Evolutionary conservation across 2,329 filamentous ascomycete species (phyloP).

Genomic region (Calonectria henricotiae): DNA sequence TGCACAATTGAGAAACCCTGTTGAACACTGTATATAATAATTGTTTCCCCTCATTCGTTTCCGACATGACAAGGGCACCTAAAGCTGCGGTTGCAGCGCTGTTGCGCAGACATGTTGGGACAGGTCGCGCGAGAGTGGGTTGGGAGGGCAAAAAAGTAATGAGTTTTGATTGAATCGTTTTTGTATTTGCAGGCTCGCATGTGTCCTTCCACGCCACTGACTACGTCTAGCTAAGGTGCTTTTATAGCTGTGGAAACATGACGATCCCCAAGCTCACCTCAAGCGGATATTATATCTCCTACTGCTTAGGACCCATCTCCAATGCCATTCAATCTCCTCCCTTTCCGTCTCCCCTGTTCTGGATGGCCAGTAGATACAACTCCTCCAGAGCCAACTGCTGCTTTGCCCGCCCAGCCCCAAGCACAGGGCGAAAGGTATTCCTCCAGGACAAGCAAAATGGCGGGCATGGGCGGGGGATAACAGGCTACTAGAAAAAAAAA

Average conservation of each 20-base stretch:
- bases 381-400: conserved; percentile 35
- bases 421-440: conserved; percentile 39
- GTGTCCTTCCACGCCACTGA: not conserved
- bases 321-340: conserved; percentile 30
- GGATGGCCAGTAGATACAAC: conserved; percentile 37
- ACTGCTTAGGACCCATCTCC: conserved; percentile 29
- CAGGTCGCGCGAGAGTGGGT: conserved; percentile 34
- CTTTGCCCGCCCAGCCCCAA: conserved; percentile 29
- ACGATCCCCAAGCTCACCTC: conserved; percentile 10
- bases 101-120: conserved; percentile 43
- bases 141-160: conserved; percentile 25
- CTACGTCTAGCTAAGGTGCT: not conserved
- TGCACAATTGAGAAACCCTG: conserved; percentile 49
- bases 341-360: conserved; percentile 23
- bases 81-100: conserved; percentile 40
- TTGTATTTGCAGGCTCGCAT: conserved; percentile 12
- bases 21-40: conserved; percentile 55
- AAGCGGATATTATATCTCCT: conserved; percentile 37
- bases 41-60: conserved; percentile 49
- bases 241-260: not conserved
- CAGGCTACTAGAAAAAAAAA: conserved; percentile 29
- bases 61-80: conserved; percentile 34
- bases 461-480: conserved; percentile 15
- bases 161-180: conserved; percentile 25
- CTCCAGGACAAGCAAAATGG: conserved; percentile 46